Percentiles rank a stretch among this genome's conserved stretches.
Evolutionary conservation across 176 grass and related monocot genomes (phyloP).

Genomic region (Ensete ventricosum): DNA sequence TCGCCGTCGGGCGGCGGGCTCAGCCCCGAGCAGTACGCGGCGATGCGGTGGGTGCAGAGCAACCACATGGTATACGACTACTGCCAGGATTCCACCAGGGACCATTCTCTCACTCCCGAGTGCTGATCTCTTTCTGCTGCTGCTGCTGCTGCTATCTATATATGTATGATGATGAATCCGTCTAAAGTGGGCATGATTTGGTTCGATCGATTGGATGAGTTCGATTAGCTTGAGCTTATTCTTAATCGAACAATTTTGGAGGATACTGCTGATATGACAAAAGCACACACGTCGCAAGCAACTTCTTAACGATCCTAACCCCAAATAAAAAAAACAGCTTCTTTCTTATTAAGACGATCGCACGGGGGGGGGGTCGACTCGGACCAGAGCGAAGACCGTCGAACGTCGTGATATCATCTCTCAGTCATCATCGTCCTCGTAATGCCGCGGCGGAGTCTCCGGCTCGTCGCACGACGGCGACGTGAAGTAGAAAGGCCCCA

Average conservation of each 20-base stretch:
- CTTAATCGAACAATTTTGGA: too few species aligned
- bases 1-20: background rate
- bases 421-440: background rate
- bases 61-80: slow-evolving; percentile 2
- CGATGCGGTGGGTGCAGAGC: background rate
- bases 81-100: background rate
- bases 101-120: background rate
- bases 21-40: background rate
- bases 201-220: too few species aligned
- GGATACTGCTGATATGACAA: too few species aligned
- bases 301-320: too few species aligned
- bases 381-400: background rate
- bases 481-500: slow-evolving; percentile 65
- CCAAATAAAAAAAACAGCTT: too few species aligned
- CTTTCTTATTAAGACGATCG: too few species aligned
- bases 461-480: slow-evolving; percentile 26
- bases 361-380: too few species aligned
- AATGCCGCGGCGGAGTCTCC: background rate
- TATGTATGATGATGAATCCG: too few species aligned
- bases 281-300: too few species aligned
- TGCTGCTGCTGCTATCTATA: too few species aligned
- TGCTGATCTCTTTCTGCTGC: background rate
- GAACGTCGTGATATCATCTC: background rate
- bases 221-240: too few species aligned
- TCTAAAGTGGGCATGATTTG: too few species aligned